These are phyloP conservation scores for Mycena olivaceomarginata DNA, from an alignment of 768 basidiomycete species.

Conservation along the genomic window DNA sequence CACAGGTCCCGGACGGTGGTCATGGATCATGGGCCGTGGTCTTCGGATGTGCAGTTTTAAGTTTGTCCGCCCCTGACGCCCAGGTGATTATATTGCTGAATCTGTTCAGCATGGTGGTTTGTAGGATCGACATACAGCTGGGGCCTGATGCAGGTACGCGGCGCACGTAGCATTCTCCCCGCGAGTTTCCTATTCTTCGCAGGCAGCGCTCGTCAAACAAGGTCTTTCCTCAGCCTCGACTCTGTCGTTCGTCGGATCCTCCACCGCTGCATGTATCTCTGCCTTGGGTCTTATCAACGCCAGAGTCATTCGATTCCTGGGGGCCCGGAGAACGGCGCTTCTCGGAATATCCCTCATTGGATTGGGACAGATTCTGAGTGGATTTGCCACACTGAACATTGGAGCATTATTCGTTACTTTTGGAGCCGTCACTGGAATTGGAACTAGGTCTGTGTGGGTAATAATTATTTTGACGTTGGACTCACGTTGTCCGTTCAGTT, in stretches of 20 bases:
- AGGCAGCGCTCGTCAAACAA: constrained; percentile 51
- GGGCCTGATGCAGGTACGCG: constrained; percentile 49
- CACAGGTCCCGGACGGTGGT: constrained; percentile 52
- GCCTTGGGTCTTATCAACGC: constrained; percentile 52
- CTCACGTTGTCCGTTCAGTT: neutral
- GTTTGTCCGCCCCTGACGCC: constrained; percentile 38
- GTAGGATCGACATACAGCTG: constrained; percentile 53
- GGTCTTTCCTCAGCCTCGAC: constrained; percentile 50
- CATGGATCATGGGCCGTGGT: constrained; percentile 55
- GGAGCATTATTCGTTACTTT: constrained; percentile 49
- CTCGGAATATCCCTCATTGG: constrained; percentile 54
- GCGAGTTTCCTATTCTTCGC: too few relatives aligned
- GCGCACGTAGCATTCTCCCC: neutral
- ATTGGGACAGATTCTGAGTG: constrained; percentile 52
- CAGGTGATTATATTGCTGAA: neutral
- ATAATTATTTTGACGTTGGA: neutral
- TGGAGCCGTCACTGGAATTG: constrained; percentile 53
- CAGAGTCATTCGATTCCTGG: constrained; percentile 54
- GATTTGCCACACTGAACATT: constrained; percentile 47
- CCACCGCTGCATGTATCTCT: constrained; percentile 52
- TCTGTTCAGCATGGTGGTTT: constrained; percentile 46
- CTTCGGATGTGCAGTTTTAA: constrained; percentile 51
- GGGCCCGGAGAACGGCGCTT: constrained; percentile 51
- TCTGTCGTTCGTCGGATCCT: constrained; percentile 57
- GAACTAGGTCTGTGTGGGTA: constrained; percentile 50